A percentile compares a stretch with the other conserved stretches of the same genome.
phyloP scores from a whole-genome alignment of 208 protist species.

The Crithidia sp. region DNA sequence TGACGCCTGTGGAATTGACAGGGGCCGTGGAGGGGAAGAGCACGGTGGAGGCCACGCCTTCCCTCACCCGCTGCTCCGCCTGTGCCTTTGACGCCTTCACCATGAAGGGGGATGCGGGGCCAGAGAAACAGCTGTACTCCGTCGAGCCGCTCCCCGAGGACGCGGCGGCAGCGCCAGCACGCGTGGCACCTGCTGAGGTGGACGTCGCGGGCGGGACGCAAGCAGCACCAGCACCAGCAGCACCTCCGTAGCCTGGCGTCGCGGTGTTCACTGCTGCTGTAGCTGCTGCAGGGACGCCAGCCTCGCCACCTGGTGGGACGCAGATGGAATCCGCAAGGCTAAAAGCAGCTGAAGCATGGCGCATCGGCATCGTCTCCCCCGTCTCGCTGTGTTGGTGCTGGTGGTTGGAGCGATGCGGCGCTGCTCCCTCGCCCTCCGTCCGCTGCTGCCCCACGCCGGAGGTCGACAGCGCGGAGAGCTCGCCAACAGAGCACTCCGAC shows the following conservation, averaged over 20 bases:
- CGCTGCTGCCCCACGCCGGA: not conserved
- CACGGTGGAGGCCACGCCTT: too few relatives aligned
- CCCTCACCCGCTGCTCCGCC: not conserved
- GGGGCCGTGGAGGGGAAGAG: too few relatives aligned
- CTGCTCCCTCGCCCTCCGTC: not conserved
- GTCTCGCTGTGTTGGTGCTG: not conserved
- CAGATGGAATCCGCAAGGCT: conserved; percentile 17
- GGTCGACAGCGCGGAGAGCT: not conserved
- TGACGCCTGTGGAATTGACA: too few relatives aligned
- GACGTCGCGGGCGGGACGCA: not conserved
- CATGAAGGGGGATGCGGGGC: not conserved
- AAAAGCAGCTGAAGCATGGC: conserved; percentile 22
- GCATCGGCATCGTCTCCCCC: not conserved
- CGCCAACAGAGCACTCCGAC: not conserved
- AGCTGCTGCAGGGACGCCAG: not conserved
- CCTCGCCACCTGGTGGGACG: not conserved
- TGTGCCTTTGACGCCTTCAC: not conserved
- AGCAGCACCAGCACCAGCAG: not conserved
- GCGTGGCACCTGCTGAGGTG: not conserved
- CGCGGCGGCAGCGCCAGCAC: not conserved
- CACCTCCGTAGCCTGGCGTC: not conserved
- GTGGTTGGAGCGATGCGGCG: not conserved
- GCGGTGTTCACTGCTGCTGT: too few relatives aligned
- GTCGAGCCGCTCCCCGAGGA: not conserved
- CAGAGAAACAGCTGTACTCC: conserved; percentile 2